Base-by-base conservation (phyloP, 2,329 filamentous ascomycete genomes). In the Lasiodiplodia sp. region DNA sequence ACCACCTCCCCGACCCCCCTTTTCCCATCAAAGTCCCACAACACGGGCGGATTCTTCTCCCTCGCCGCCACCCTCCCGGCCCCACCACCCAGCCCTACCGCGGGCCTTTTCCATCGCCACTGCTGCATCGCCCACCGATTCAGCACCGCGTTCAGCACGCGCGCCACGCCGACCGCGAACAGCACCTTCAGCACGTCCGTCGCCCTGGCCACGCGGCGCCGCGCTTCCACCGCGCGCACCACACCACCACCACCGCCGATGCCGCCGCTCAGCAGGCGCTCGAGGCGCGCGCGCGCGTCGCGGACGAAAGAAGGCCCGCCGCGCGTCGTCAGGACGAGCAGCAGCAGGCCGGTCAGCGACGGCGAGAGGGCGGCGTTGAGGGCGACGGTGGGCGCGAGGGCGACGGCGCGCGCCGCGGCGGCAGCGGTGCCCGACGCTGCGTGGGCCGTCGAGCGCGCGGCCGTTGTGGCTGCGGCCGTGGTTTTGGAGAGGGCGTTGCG, bases 51-150 rank as follows among this genome's bases (percentile, higher is more conserved):
- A 28, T 28, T 28, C 25, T 28, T 38, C 38, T 4, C 49, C 25
- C 12, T 28, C 49, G 1, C 25, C 3, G 25, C 25, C 25, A 18
- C 53, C 7, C 38, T 28, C 25, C 18, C 38, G 4, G 38, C 38
- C 1, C 38, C 14, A 5, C 25, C 38, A 16, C 38, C 38, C 14
- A 40, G 25, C 38, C 11, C 37, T 38, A 40, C 38, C 38, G 12
- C 38, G 4, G 38, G 38, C 40, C 40, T n/a, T 47, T 47, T 47
- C 40, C 40, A 34, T 44, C 53, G 25, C 52, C 38, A 57, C 38
- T 51, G 25, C 75, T 83, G 78, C 49, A 79, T 70, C 40, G 78
- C 78, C n/a, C 76, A 68, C n/a, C 70, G 69, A 44, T 78, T 79
- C 10, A 79, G 69, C 44, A 70, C 68, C 21, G 70, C 70, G 47